These are phyloP conservation scores for Phytomonas serpens DNA, from an alignment of 208 protist species.

Conservation along the genomic window DNA sequence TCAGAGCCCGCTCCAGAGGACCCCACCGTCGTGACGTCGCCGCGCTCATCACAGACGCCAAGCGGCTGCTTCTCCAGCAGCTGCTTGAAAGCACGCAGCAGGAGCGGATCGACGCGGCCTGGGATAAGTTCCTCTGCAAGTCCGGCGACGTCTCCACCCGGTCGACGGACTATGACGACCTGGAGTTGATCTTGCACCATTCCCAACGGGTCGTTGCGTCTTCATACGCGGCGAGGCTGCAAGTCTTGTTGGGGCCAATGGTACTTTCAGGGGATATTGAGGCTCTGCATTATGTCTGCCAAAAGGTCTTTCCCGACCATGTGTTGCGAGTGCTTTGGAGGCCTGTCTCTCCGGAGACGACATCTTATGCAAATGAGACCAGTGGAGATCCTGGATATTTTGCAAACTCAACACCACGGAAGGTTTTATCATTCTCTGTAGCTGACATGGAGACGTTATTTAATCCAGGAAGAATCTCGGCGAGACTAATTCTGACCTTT, in stretches of 20 bases:
- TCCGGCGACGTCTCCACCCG: not conserved
- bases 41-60: slow-evolving; percentile 32
- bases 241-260: slow-evolving; percentile 23
- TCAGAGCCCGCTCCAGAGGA: not conserved
- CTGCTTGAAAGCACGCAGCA: slow-evolving; percentile 69
- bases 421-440: not conserved
- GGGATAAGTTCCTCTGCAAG: slow-evolving; percentile 32
- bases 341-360: not conserved
- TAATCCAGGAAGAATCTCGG: not conserved
- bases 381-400: not conserved
- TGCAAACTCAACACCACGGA: not conserved
- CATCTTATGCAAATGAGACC: not conserved
- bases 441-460: not conserved
- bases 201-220: slow-evolving; percentile 26
- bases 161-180: slow-evolving; percentile 25
- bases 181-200: slow-evolving; percentile 27
- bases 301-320: slow-evolving; percentile 25
- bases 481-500: slow-evolving; percentile 23
- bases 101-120: slow-evolving; percentile 45
- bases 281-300: slow-evolving; percentile 14
- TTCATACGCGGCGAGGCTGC: slow-evolving; percentile 24
- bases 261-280: slow-evolving; percentile 23
- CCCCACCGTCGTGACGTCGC: slow-evolving; percentile 32
- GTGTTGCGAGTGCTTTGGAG: slow-evolving; percentile 23
- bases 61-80: slow-evolving; percentile 40